Evolutionary conservation across 2,329 filamentous ascomycete species (phyloP).

Genomic region (Monosporascus sp.): DNA sequence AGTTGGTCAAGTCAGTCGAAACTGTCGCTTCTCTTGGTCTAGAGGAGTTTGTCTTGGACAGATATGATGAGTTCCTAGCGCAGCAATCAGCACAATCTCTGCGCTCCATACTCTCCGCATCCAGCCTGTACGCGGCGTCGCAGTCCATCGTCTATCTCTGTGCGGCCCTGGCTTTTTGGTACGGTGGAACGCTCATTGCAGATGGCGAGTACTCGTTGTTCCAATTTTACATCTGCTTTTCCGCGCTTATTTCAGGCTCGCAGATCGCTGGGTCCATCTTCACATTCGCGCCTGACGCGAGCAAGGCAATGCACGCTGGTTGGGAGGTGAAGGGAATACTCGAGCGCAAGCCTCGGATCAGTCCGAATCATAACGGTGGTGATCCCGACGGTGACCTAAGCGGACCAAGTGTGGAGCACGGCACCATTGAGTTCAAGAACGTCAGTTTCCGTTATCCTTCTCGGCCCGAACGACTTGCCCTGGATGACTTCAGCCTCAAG

Average conservation of each 20-base stretch:
- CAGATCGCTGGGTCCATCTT: slow-evolving; percentile 89
- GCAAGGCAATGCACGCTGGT: slow-evolving; percentile 83
- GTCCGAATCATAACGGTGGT: slow-evolving; percentile 70
- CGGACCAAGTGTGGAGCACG: slow-evolving; percentile 61
- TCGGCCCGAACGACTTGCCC: slow-evolving; percentile 80
- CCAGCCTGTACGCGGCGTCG: slow-evolving; percentile 73
- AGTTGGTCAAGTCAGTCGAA: slow-evolving; percentile 88
- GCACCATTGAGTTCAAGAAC: slow-evolving; percentile 80
- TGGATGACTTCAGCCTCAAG: slow-evolving; percentile 73
- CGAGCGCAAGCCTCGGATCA: slow-evolving; percentile 73
- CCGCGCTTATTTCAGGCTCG: slow-evolving; percentile 81
- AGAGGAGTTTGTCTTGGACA: slow-evolving; percentile 70
- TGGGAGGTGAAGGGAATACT: slow-evolving; percentile 76
- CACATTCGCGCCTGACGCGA: slow-evolving; percentile 87
- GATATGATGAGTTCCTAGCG: slow-evolving; percentile 65
- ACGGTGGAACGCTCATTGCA: slow-evolving; percentile 73
- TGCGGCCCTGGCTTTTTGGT: slow-evolving; percentile 89
- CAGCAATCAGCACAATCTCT: slow-evolving; percentile 62
- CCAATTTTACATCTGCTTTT: slow-evolving; percentile 93
- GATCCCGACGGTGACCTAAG: too few relatives aligned
- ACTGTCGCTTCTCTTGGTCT: slow-evolving; percentile 89
- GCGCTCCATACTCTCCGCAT: slow-evolving; percentile 74
- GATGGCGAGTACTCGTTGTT: slow-evolving; percentile 65
- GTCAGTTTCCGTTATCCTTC: slow-evolving; percentile 95
- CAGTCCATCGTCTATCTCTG: slow-evolving; percentile 81